Evolutionary conservation across 148 eudicot species (phyloP), one percentile per base, ranked within the genome.

Genomic region (Vaccinium darrowii): DNA sequence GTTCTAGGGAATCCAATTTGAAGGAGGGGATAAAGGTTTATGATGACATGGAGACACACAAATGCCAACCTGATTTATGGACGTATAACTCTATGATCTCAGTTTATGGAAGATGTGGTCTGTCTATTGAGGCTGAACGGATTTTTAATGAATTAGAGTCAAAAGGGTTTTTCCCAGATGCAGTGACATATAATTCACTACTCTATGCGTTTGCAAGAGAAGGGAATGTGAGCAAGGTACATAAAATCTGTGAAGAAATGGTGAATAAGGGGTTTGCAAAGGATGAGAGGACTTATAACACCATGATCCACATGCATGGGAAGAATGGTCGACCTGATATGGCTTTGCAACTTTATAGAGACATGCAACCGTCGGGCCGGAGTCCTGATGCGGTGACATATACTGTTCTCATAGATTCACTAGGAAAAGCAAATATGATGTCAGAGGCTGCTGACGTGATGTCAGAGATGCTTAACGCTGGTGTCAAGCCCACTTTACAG

Each of bases 21-120:
- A 91, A 90, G 79, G 98, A 93, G 88, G 99, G 98, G 12, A 87
- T 95, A 47, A 94, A 94, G 89, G 92, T 97, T 16, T 97, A 90
- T 80, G 75, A 87, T 85, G 98, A 97, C 80, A 94, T 97, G 99
- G 94, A 91, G 91, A 90, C 86, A 62, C 84, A 89, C 58, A 89
- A 87, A 78, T 97, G 99, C 88, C 94, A 92, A 88, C 98, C 99
- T 84, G 99, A 97, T 93, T 84, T 97, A n/a, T 97, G 99, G 99
- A 97, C 99, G 3, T 95, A 94, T 87, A 97, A 97, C 88, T 93
- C 99, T 73, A 97, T 97, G 98, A 91, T 97, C 54, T 94, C 99
- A 15, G 98, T 97, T 81, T 97, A 89, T 87, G 98, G 96, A 52
- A 92, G 98, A 87, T 97, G 98, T 85, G 98, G 96, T 30, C 80